A percentile compares a stretch with the other conserved stretches of the same genome.
Conservation (phyloP, 495 filamentous ascomycete species). For the Aspergillus sclerotiicarbonarius region DNA sequence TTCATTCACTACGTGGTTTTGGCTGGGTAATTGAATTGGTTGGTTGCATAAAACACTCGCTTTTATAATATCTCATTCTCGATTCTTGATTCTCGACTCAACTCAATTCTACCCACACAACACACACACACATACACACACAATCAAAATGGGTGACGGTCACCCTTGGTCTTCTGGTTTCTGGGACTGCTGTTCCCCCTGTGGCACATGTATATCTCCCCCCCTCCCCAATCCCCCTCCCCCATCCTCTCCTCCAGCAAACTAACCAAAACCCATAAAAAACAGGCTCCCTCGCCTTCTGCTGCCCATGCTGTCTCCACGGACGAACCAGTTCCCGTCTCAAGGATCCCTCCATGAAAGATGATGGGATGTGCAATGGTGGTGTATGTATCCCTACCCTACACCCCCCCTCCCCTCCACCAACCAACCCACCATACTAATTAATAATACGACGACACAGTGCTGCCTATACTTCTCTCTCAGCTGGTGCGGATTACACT, state of each 20-base stretch:
- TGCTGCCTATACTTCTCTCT: constrained; percentile 27
- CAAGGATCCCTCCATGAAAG: constrained; percentile 42
- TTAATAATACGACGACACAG: constrained; percentile 6
- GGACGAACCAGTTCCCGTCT: constrained; percentile 50
- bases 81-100: neutral
- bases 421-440: neutral
- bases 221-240: neutral
- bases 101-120: neutral
- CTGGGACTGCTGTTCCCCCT: constrained; percentile 27
- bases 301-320: constrained; percentile 53
- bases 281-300: constrained; percentile 41
- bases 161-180: constrained; percentile 21
- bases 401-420: neutral
- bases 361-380: constrained; percentile 44
- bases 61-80: neutral
- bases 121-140: neutral
- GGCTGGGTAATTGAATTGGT: too few relatives aligned
- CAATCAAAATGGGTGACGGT: neutral
- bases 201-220: constrained; percentile 17
- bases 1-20: too few relatives aligned
- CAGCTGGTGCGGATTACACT: constrained; percentile 32
- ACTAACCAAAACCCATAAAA: neutral
- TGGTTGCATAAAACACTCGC: too few relatives aligned
- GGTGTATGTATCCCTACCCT: constrained; percentile 33
- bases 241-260: neutral